Percentiles rank a stretch among this genome's conserved stretches.
Evolutionary conservation across 345 rosid species (phyloP).

Genomic region (Excoecaria cochinchinensis): DNA sequence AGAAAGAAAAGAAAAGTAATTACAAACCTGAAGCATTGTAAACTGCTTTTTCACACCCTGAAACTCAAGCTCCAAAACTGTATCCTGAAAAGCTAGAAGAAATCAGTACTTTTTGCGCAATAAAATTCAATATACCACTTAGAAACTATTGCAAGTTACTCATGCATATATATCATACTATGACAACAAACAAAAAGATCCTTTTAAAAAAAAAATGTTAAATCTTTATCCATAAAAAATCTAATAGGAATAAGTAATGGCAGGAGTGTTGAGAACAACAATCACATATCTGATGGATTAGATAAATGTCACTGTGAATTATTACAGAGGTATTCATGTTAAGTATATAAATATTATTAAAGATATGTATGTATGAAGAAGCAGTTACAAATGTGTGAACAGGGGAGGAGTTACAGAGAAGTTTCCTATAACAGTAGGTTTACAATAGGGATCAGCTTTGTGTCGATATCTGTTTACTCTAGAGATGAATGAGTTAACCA

Average conservation of each 20-base stretch:
- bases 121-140: not conserved
- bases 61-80: slow-evolving; percentile 94
- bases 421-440: too few species aligned
- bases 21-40: slow-evolving; percentile 96
- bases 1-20: not conserved
- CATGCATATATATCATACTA: too few species aligned
- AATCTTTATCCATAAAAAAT: not conserved
- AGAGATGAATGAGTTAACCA: too few species aligned
- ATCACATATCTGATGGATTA: not conserved
- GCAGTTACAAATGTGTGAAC: too few species aligned
- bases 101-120: slow-evolving; percentile 2
- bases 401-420: too few species aligned
- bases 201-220: not conserved
- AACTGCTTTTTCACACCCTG: slow-evolving; percentile 91
- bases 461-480: too few species aligned
- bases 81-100: slow-evolving; percentile 55
- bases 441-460: too few species aligned
- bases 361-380: too few species aligned
- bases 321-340: too few species aligned
- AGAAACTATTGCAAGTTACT: not conserved
- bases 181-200: too few species aligned
- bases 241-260: not conserved
- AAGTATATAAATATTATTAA: too few species aligned
- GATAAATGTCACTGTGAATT: not conserved
- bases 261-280: not conserved